Evolutionary conservation across 495 filamentous ascomycete species (phyloP), one percentile per base, ranked within the genome.

Genomic region (Neurospora sp.): DNA sequence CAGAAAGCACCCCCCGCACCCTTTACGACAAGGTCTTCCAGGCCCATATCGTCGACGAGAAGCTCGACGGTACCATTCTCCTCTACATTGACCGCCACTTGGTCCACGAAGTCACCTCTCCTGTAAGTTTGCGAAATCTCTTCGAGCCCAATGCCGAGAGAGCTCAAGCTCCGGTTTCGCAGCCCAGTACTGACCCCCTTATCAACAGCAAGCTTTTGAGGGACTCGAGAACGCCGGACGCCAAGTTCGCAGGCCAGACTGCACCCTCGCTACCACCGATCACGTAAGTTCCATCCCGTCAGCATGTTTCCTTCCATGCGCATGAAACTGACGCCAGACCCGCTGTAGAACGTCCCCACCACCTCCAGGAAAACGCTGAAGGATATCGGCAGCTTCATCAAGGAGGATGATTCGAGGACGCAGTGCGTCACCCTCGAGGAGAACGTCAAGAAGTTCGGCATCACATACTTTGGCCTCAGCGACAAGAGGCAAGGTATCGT

Each of bases 401-500:
- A 97, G 78, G 95, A 98, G 83, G 90, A 90, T 72, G 96, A 99
- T 81, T 98, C 95, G 69, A 90, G 95, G 72, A 87, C 90, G 69
- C 96, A 99, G 87, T 97, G 94, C 83, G 87, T 93, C 74, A 99
- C 96, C 45, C 89, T 99, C 40, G 96, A 99, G 81, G 90, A 98
- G 73, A 99, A 99, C 78, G 96, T 99, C 73, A 96, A 97, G 83
- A 92, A 93, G 71, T 98, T 98, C 76, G 94, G 92, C 75, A 87
- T 99, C 78, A 98, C 96, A 79, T 99, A 98, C 83, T 99, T 99
- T 77, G 96, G 96, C 70, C 90, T 99, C 73, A 94, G 90, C 48
- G 96, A 98, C 82, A 97, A 97, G 86, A 89, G 96, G 40, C 96
- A 99, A 84, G 96, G 96, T 75, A 99, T 99, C 79, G 96, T 99